Conservation (phyloP, 495 filamentous ascomycete species). For the Talaromyces wortmannii region DNA sequence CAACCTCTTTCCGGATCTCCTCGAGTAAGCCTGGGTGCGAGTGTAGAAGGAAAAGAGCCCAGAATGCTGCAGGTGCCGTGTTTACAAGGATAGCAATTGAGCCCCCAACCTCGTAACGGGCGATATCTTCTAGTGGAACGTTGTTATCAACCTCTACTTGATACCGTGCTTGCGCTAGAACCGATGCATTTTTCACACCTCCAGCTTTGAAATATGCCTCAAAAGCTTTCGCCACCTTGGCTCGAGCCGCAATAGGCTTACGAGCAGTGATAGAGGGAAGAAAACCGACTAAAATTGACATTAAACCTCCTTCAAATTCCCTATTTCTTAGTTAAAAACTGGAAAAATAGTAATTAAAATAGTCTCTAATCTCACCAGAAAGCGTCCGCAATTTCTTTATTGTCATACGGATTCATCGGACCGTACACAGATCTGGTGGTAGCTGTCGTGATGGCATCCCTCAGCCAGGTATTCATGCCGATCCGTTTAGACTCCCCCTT, state of each 20-base stretch:
- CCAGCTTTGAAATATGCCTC: slow-evolving; percentile 20
- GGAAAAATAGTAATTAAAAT: neutral
- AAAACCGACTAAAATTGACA: slow-evolving; percentile 16
- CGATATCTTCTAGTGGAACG: slow-evolving; percentile 24
- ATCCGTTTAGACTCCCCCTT: neutral
- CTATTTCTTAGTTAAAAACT: no score
- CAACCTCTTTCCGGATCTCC: slow-evolving; percentile 15
- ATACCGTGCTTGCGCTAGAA: slow-evolving; percentile 18
- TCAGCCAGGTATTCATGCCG: slow-evolving; percentile 15
- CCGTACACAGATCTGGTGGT: slow-evolving; percentile 35
- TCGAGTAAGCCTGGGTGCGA: slow-evolving; percentile 21
- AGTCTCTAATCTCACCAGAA: slow-evolving; percentile 22
- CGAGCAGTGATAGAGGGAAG: slow-evolving; percentile 22
- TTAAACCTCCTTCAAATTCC: slow-evolving; percentile 27
- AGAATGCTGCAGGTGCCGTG: slow-evolving; percentile 28
- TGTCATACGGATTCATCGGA: slow-evolving; percentile 29
- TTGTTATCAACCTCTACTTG: slow-evolving; percentile 15
- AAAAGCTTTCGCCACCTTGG: slow-evolving; percentile 22
- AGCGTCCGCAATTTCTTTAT: slow-evolving; percentile 18
- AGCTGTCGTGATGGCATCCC: slow-evolving; percentile 26
- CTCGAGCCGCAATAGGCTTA: slow-evolving; percentile 19
- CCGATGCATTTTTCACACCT: slow-evolving; percentile 18
- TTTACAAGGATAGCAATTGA: slow-evolving; percentile 24
- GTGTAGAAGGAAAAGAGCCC: slow-evolving; percentile 21
- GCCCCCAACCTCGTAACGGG: slow-evolving; percentile 22